These are phyloP conservation scores for Pseudonitzschia multistriata DNA, from an alignment of 108 stramenopile genomes.

Conservation along the genomic window DNA sequence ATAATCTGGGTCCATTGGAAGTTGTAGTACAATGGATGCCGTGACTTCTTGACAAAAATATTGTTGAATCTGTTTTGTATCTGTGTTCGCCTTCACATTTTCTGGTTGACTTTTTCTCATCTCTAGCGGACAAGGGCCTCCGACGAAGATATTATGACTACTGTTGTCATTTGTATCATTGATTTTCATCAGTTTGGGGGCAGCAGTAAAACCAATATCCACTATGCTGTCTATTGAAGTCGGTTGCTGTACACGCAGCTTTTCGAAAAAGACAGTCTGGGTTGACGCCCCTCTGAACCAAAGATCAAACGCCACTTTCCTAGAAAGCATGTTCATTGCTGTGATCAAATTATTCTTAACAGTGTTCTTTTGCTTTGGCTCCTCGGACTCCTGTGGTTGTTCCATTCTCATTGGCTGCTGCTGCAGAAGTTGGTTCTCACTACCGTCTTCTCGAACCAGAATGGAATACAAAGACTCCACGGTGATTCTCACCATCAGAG, in stretches of 20 bases:
- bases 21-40: neutral
- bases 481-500: neutral
- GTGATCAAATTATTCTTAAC: neutral
- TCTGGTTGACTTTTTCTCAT: neutral
- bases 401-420: neutral
- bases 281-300: neutral
- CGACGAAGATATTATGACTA: neutral
- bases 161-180: neutral
- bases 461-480: neutral
- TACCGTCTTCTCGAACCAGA: neutral
- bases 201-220: slow-evolving; percentile 5
- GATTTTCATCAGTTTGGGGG: neutral
- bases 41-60: slow-evolving; percentile 2
- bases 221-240: neutral
- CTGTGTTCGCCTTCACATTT: neutral
- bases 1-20: neutral
- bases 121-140: slow-evolving; percentile 4
- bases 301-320: neutral
- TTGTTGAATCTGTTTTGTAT: neutral
- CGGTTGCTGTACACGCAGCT: neutral
- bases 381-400: neutral
- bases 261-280: neutral
- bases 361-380: neutral
- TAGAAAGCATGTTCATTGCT: neutral
- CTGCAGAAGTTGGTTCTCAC: neutral